Evolutionary conservation across 1,139 yeast genomes (phyloP).

Genomic region (Yamadazyma dushanensis): DNA sequence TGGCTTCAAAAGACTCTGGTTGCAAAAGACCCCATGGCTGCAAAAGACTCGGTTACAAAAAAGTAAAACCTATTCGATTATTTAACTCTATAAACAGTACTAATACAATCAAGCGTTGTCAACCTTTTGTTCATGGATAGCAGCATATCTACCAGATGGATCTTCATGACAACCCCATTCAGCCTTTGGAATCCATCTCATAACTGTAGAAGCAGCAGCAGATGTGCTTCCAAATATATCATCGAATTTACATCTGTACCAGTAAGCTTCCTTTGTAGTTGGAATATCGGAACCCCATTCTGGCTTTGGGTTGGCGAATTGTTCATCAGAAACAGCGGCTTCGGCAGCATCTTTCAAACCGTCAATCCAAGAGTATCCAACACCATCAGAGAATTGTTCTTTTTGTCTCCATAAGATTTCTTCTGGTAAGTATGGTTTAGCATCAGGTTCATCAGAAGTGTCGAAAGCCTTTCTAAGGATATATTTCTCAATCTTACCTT

Average conservation of each 20-base stretch:
- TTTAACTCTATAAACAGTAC: no score
- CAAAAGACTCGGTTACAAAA: no score
- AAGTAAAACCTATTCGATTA: no score
- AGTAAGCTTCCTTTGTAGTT: constrained; percentile 97
- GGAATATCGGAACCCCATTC: constrained; percentile 97
- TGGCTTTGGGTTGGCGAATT: constrained; percentile 84
- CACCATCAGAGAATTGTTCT: constrained; percentile 99
- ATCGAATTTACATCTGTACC: constrained; percentile 97
- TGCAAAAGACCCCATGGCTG: no score
- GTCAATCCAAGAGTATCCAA: constrained; percentile 99
- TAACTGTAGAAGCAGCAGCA: constrained; percentile 94
- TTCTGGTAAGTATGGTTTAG: constrained; percentile 84
- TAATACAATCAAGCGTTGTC: no score
- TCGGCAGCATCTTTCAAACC: constrained; percentile 96
- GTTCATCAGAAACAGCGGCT: constrained; percentile 80
- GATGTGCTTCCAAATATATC: constrained; percentile 76
- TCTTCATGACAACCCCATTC: constrained; percentile 99
- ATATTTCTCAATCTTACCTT: constrained; percentile 88
- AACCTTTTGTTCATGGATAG: constrained; percentile 70
- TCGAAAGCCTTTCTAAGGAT: constrained; percentile 96
- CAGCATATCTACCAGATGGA: constrained; percentile 96
- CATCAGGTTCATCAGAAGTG: constrained; percentile 68
- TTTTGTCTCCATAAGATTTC: constrained; percentile 99
- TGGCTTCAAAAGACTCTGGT: no score
- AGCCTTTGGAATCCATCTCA: constrained; percentile 99